phyloP scores from a whole-genome alignment of 495 filamentous ascomycete genomes.

The Trichoderma erinaceum region DNA sequence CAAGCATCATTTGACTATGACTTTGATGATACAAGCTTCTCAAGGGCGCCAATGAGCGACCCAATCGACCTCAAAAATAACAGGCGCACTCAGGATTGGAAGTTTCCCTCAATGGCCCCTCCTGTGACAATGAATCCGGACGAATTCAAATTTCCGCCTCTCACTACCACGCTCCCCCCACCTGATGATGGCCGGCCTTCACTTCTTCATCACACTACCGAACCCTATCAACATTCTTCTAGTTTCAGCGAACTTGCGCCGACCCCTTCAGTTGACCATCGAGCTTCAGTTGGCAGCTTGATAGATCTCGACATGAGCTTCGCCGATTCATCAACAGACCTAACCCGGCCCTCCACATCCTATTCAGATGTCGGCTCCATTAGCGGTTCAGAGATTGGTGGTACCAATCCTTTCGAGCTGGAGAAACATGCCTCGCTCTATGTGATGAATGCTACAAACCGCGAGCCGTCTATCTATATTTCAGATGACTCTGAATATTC shows the following conservation, averaged over 20 bases:
- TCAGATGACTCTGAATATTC: conserved; percentile 43
- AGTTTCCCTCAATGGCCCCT: conserved; percentile 48
- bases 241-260: conserved; percentile 32
- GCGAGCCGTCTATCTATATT: conserved; percentile 48
- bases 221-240: conserved; percentile 40
- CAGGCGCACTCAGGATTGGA: conserved; percentile 56
- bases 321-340: conserved; percentile 31
- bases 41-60: conserved; percentile 37
- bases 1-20: conserved; percentile 40
- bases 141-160: conserved; percentile 42
- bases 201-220: conserved; percentile 45
- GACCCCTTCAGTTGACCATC: conserved; percentile 24
- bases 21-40: conserved; percentile 29
- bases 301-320: conserved; percentile 50
- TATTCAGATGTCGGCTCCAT: conserved; percentile 46
- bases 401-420: conserved; percentile 47
- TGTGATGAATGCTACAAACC: conserved; percentile 25
- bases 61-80: conserved; percentile 43
- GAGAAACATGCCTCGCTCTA: conserved; percentile 50
- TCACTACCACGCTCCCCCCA: conserved; percentile 28
- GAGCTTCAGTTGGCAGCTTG: conserved; percentile 39
- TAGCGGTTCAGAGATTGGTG: conserved; percentile 41
- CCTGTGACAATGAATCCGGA: conserved; percentile 47
- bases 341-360: conserved; percentile 45
- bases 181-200: conserved; percentile 36